Conservation (phyloP, 1,139 yeast species). For the Scheffersomyces segobiensis region DNA sequence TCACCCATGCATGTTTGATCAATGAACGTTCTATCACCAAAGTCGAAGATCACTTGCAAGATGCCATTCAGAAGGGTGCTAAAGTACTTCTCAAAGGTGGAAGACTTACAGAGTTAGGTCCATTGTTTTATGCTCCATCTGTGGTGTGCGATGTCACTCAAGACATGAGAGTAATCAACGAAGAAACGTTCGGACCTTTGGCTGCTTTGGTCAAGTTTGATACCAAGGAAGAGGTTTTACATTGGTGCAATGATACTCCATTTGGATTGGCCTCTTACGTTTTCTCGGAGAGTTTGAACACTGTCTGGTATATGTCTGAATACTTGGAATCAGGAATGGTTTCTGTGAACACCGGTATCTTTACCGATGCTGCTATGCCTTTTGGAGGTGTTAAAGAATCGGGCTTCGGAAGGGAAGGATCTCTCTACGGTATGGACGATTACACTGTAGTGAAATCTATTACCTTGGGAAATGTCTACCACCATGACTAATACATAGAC, state of each 20-base stretch:
- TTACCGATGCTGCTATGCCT: constrained; percentile 72
- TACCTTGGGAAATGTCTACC: constrained; percentile 39
- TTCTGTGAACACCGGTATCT: constrained; percentile 71
- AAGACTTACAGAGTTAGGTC: constrained; percentile 64
- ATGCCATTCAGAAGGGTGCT: constrained; percentile 77
- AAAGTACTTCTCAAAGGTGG: constrained; percentile 65
- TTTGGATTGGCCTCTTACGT: constrained; percentile 83
- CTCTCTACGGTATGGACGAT: constrained; percentile 73
- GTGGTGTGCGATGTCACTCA: constrained; percentile 65
- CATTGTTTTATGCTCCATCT: constrained; percentile 75
- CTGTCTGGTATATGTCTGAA: constrained; percentile 51
- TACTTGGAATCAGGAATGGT: constrained; percentile 81
- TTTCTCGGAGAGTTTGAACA: constrained; percentile 55
- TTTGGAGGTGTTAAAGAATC: constrained; percentile 82
- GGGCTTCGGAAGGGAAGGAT: constrained; percentile 84
- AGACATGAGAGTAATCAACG: constrained; percentile 61
- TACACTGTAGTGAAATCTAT: constrained; percentile 66
- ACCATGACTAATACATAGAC: not conserved
- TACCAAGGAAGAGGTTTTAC: constrained; percentile 67
- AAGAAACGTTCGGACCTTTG: constrained; percentile 91
- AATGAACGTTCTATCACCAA: constrained; percentile 65
- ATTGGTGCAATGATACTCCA: constrained; percentile 65
- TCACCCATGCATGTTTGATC: constrained; percentile 84
- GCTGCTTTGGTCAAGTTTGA: constrained; percentile 73
- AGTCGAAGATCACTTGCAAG: constrained; percentile 70